Base-by-base conservation (phyloP, 306 rosid species). In the Vigna mungo region DNA sequence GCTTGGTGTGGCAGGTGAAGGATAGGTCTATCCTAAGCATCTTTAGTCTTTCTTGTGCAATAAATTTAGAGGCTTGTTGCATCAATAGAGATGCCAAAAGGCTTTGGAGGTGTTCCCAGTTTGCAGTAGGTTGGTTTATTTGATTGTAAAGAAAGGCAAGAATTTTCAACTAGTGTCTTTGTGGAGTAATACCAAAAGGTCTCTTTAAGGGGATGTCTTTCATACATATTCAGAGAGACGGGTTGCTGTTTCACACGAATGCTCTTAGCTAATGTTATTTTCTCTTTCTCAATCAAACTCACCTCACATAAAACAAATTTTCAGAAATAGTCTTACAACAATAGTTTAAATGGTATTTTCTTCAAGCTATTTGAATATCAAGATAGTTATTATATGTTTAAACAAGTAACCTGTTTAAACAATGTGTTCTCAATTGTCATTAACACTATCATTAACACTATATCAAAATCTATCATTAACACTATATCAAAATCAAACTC, bases 301-400 rank as follows among this genome's bases (percentile, higher is more conserved):
- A 41, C 9, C 11, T 41, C 9, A 7, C 44, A 39, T 41, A 41
- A 41, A 41, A 9, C 0, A 8, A 41, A 20, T 9, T 20, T 32
- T 53, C 72, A 25, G 43, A 9, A 62, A 32, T 41, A 34, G 70
- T 54, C 64, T 71, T 47, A 48, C 5, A 39, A 4, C n/a, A 43
- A 20, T 21, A 77, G 27, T 46, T 55, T 41, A 60, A 68, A 65
- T 39, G 48, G 49, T 7, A 55, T 2, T 61, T 60, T 51, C 6
- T 49, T 52, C 34, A 41, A 8, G 66, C 16, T 34, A n/a, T 59
- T 53, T 60, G 47, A 78, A 58, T 47, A 67, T 68, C 37, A 62
- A 27, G 11, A 72, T 49, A 78, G 36, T 51, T 63, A 12, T 27
- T 55, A 37, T 27, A 39, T 58, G 64, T 59, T 73, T 41, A 20